phyloP scores from a whole-genome alignment of 176 grass and related monocot species.

The Areca catechu region DNA sequence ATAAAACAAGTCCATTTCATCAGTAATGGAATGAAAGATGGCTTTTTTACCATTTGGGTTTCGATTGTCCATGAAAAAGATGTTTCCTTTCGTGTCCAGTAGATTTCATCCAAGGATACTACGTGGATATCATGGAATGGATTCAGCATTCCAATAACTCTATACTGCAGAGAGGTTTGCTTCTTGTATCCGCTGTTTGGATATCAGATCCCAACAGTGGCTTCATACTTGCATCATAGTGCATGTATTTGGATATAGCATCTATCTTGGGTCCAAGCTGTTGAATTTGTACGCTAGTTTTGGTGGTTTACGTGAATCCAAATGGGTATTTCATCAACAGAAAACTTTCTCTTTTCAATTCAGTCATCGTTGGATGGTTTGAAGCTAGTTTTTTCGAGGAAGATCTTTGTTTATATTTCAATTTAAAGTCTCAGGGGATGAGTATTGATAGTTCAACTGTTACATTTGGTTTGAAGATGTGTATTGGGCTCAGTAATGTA shows the following conservation, averaged over 20 bases:
- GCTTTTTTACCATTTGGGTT: too few species aligned
- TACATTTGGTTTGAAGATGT: conserved; percentile 56
- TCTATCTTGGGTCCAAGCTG: conserved; percentile 33
- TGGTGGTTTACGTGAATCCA: conserved; percentile 25
- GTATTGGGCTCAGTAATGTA: conserved; percentile 25
- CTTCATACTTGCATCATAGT: conserved; percentile 32
- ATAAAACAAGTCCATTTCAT: too few species aligned
- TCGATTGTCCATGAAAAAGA: too few species aligned
- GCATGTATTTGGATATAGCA: conserved; percentile 23
- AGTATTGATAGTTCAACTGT: conserved; percentile 28
- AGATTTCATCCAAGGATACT: too few species aligned
- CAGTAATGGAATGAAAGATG: too few species aligned
- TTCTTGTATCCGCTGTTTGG: conserved; percentile 12
- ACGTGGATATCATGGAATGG: too few species aligned
- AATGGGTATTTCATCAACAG: conserved; percentile 25
- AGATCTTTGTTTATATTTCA: conserved; percentile 35
- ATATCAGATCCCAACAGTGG: conserved; percentile 33
- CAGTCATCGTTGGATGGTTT: conserved; percentile 34
- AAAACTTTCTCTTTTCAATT: conserved; percentile 38
- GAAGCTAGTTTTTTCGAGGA: conserved; percentile 31
- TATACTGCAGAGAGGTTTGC: conserved; percentile 11
- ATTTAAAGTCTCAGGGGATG: conserved; percentile 20
- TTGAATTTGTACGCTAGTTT: conserved; percentile 27
- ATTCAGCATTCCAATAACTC: background rate
- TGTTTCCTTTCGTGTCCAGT: too few species aligned